Percentiles rank a stretch among this genome's conserved stretches.
These are phyloP conservation scores for Candida koratica DNA, from an alignment of 805 yeast genomes.

Conservation along the genomic window DNA sequence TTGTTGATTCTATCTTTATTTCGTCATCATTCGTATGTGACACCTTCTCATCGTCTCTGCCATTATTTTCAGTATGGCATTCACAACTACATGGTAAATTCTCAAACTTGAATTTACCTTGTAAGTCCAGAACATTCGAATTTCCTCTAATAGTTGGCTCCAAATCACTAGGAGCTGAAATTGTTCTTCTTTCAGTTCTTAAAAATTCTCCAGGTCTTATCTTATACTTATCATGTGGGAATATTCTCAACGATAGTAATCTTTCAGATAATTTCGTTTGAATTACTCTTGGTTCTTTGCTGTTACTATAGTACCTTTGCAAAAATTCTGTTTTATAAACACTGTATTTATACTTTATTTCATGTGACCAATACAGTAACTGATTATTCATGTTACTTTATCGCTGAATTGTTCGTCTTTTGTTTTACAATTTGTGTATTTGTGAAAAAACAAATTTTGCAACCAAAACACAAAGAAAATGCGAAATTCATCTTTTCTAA, in stretches of 20 bases:
- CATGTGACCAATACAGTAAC: constrained; percentile 17
- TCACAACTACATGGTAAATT: constrained; percentile 5
- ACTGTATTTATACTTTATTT: constrained; percentile 30
- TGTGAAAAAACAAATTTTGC: constrained; percentile 6
- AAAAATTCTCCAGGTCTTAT: constrained; percentile 32
- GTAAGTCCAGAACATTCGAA: background rate
- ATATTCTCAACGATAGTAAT: constrained; percentile 37
- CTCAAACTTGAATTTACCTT: background rate
- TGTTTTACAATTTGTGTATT: background rate
- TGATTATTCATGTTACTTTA: constrained; percentile 10
- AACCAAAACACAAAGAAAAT: constrained; percentile 3
- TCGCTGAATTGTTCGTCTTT: background rate
- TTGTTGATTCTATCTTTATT: constrained; percentile 1
- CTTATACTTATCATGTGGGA: constrained; percentile 29
- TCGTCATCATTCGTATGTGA: background rate
- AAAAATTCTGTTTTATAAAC: constrained; percentile 32
- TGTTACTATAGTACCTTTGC: constrained; percentile 37
- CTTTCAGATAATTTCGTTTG: constrained; percentile 31
- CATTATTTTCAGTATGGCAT: constrained; percentile 1
- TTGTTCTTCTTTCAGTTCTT: constrained; percentile 5
- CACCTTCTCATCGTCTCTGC: background rate
- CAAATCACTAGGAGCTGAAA: constrained; percentile 4
- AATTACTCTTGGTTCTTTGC: constrained; percentile 35
- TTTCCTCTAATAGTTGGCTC: background rate
- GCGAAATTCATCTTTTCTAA: constrained; percentile 7